Evolutionary conservation across 176 grass and related monocot genomes (phyloP).

Genomic region (Lolium multiflorum): DNA sequence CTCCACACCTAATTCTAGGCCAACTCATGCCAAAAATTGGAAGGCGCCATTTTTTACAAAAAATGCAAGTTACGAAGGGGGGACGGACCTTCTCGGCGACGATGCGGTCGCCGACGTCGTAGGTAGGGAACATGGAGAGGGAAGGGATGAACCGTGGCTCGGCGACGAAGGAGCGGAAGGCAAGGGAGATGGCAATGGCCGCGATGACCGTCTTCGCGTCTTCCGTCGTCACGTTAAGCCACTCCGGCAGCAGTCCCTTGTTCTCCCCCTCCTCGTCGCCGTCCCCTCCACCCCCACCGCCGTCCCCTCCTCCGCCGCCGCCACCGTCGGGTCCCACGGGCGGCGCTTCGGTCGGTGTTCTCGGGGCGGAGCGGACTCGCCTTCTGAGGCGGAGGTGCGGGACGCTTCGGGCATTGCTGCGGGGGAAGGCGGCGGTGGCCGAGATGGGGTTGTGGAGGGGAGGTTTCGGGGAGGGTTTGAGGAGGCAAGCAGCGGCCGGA

Average conservation of each 20-base stretch:
- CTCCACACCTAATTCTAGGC: too few species aligned
- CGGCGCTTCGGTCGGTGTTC: conserved; percentile 49
- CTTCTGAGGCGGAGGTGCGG: conserved; percentile 39
- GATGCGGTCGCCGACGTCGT: conserved; percentile 82
- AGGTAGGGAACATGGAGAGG: conserved; percentile 92
- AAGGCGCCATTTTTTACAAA: too few species aligned
- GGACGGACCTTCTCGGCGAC: conserved; percentile 99
- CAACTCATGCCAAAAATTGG: too few species aligned
- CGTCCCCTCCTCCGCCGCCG: conserved; percentile 49
- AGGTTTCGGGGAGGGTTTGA: conserved; percentile 42
- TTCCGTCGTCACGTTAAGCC: conserved; percentile 68
- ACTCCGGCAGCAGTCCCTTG: conserved; percentile 68
- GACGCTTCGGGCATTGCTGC: conserved; percentile 13
- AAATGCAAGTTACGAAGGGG: too few species aligned
- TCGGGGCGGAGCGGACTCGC: conserved; percentile 21
- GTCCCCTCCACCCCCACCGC: conserved; percentile 41
- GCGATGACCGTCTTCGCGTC: conserved; percentile 79
- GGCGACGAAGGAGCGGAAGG: conserved; percentile 76
- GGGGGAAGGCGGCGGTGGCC: conserved; percentile 29
- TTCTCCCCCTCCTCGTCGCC: conserved; percentile 62
- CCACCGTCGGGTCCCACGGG: conserved; percentile 51
- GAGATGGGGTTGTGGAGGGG: conserved; percentile 33
- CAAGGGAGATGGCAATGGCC: conserved; percentile 75
- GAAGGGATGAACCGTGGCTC: conserved; percentile 96
- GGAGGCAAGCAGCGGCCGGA: conserved; percentile 34